phyloP scores from a whole-genome alignment of 495 filamentous ascomycete species.

The Xylaria longipes region DNA sequence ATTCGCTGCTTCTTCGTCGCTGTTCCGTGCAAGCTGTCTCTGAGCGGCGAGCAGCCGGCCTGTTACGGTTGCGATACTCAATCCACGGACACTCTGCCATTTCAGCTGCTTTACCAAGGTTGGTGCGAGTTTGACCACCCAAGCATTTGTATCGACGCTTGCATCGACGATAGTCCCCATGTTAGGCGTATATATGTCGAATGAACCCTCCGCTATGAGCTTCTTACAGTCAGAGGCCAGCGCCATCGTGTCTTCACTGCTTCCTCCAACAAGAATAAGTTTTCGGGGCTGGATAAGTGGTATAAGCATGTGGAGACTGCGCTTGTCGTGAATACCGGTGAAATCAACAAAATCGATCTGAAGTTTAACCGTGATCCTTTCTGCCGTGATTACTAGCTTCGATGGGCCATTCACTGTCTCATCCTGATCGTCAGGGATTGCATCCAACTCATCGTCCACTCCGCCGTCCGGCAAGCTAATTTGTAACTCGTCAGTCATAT shows the following conservation, averaged over 20 bases:
- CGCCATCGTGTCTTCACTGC: constrained; percentile 72
- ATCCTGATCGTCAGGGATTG: constrained; percentile 62
- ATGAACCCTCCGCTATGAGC: constrained; percentile 61
- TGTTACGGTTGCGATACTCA: constrained; percentile 88
- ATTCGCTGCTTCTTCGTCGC: constrained; percentile 54
- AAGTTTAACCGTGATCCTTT: constrained; percentile 69
- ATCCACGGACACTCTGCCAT: constrained; percentile 91
- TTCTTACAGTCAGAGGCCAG: constrained; percentile 83
- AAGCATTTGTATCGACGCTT: constrained; percentile 96
- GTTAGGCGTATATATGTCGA: constrained; percentile 79
- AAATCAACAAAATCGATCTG: constrained; percentile 90
- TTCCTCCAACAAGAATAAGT: constrained; percentile 85
- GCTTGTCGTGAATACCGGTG: constrained; percentile 88
- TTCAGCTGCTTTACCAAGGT: constrained; percentile 80
- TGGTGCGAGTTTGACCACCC: constrained; percentile 89
- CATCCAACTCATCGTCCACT: constrained; percentile 58
- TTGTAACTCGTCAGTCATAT: constrained; percentile 50
- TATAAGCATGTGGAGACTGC: constrained; percentile 90
- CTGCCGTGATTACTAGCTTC: constrained; percentile 68
- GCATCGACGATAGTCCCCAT: constrained; percentile 78
- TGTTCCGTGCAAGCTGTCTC: constrained; percentile 47
- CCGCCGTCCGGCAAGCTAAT: constrained; percentile 47
- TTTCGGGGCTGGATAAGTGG: constrained; percentile 94
- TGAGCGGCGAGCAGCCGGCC: constrained; percentile 58
- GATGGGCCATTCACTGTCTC: constrained; percentile 71